These are phyloP conservation scores for Yamadazyma spencermartinsiae DNA, from an alignment of 1,139 yeast species.

Conservation along the genomic window DNA sequence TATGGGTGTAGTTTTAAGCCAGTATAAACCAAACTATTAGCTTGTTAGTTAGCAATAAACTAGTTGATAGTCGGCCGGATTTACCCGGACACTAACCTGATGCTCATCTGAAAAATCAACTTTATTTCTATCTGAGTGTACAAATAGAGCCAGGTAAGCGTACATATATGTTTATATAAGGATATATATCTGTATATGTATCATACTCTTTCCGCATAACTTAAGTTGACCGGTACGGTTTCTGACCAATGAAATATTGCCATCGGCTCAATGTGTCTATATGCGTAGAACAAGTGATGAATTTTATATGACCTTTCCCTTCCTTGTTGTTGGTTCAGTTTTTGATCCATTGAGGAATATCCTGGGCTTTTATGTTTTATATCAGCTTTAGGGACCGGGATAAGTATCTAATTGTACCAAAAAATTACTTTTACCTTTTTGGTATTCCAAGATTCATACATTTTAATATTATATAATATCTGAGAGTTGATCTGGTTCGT, in stretches of 20 bases:
- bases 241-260: constrained; percentile 5
- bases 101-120: constrained; percentile 13
- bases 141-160: background rate
- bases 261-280: constrained; percentile 55
- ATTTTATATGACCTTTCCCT: background rate
- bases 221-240: constrained; percentile 45
- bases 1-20: too few species aligned
- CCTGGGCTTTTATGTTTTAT: constrained; percentile 3
- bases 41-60: too few species aligned
- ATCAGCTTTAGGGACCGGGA: background rate
- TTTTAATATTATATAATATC: background rate
- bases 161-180: background rate
- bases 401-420: background rate
- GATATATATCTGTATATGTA: too few species aligned
- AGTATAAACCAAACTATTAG: too few species aligned
- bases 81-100: too few species aligned
- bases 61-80: too few species aligned
- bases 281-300: constrained; percentile 37
- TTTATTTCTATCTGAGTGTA: too few species aligned
- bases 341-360: background rate
- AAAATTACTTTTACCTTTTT: background rate
- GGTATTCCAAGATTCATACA: constrained; percentile 5
- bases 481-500: constrained; percentile 13
- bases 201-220: constrained; percentile 42
- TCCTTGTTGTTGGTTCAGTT: constrained; percentile 1